Percentiles rank a stretch among this genome's conserved stretches.
These are phyloP conservation scores for Lactifluus hygrophoroides DNA, from an alignment of 768 basidiomycete genomes.

Conservation along the genomic window DNA sequence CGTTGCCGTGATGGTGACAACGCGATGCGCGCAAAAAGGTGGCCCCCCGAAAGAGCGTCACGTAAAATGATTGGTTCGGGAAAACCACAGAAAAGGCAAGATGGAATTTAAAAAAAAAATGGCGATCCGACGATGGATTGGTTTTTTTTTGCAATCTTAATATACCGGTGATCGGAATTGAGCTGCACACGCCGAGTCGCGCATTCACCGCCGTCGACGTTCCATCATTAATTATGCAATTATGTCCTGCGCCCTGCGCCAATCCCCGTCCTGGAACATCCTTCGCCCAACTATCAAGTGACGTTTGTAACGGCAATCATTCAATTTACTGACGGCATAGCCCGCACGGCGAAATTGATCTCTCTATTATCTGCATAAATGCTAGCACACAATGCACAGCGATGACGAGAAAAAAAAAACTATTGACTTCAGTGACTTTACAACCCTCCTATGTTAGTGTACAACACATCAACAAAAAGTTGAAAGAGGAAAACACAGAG, in stretches of 20 bases:
- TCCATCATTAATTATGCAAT: too few species aligned
- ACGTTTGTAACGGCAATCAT: background rate
- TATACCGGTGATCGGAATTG: too few species aligned
- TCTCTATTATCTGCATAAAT: slow-evolving; percentile 18
- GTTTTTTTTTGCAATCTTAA: too few species aligned
- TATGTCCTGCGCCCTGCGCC: too few species aligned
- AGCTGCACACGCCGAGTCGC: too few species aligned
- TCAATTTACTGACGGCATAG: background rate
- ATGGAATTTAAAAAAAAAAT: too few species aligned
- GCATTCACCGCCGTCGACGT: background rate
- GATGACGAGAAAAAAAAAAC: background rate
- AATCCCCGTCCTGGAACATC: background rate
- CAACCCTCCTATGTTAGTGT: slow-evolving; percentile 18
- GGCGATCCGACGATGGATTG: too few species aligned
- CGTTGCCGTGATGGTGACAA: too few species aligned
- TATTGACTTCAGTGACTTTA: slow-evolving; percentile 12
- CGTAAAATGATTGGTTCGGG: too few species aligned
- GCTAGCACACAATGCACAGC: slow-evolving; percentile 13
- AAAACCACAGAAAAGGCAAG: too few species aligned
- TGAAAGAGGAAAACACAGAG: slow-evolving; percentile 2
- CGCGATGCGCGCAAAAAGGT: too few species aligned
- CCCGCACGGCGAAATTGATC: slow-evolving; percentile 1
- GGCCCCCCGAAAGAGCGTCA: too few species aligned
- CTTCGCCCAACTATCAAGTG: background rate
- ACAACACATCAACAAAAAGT: slow-evolving; percentile 17